Evolutionary conservation across 176 grass and related monocot genomes (phyloP), one percentile per base, ranked within the genome.

Genomic region (Bothriochloa decipiens): DNA sequence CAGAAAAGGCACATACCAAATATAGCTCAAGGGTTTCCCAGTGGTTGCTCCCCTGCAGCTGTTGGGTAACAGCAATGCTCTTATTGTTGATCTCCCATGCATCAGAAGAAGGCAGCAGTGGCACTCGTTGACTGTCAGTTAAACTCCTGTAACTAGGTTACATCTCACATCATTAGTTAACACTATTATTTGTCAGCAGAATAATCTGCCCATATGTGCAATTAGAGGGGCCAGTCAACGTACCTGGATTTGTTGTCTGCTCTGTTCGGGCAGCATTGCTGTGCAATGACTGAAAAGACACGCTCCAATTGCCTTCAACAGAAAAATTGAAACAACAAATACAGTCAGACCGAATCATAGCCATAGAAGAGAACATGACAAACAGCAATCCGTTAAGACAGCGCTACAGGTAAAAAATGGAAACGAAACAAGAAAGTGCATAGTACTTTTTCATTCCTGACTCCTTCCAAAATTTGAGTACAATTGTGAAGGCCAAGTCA

Each of bases 11-110:
- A n/a, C n/a, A 81, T 90, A 98, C 96, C 79, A 95, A 89, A 87
- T 94, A 89, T 64, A 88, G 72, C 86, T 95, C 93, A 85, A 98
- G 93, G 82, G 85, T 86, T 86, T 98, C 93, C 96, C 96, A 95
- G 14, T 92, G 83, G 81, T 89, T 83, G 81, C 78, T 95, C 87
- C 93, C 91, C 17, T 87, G 88, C 47, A 92, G 74, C 57, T 95
- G 87, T 80, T 90, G 68, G 85, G 74, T 65, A n/a, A 77, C 64
- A 53, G 83, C 53, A 63, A 85, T 90, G 77, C 55, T 73, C 68
- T 84, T 92, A 70, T 11, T 87, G 67, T 79, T 83, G 27, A 74
- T 68, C 71, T 89, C 89, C 23, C 42, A 76, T 43, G 76, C 82
- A 63, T 83, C 94, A 76, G 89, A 81, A 75, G 81, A 94, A 72